These are phyloP conservation scores for Geotrichum siamense DNA, from an alignment of 1,139 yeast species.

Conservation along the genomic window DNA sequence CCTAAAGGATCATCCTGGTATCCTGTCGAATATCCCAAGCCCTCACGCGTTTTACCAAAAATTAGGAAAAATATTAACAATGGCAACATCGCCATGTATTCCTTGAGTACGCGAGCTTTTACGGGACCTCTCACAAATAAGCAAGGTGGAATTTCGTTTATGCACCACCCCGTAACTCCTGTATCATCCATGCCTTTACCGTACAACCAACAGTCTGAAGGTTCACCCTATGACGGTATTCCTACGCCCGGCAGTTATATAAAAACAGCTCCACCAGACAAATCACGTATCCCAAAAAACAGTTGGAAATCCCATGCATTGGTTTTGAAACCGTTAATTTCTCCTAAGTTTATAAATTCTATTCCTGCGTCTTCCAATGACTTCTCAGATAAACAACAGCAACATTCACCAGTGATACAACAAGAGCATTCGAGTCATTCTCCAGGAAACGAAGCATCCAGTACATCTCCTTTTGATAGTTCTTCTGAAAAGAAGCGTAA, in stretches of 20 bases:
- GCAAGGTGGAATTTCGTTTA: not conserved
- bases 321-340: constrained; percentile 3
- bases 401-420: no score
- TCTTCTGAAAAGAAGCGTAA: no score
- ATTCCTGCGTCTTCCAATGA: no score
- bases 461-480: no score
- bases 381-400: no score
- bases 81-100: constrained; percentile 1
- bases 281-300: not conserved
- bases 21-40: constrained; percentile 10
- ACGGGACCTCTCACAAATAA: constrained; percentile 6
- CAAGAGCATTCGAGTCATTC: no score
- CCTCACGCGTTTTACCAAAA: constrained; percentile 3
- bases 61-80: not conserved
- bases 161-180: constrained; percentile 1
- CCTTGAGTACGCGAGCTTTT: constrained; percentile 3
- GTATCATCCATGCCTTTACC: constrained; percentile 1
- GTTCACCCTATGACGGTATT: not conserved
- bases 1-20: constrained; percentile 10
- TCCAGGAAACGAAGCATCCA: no score
- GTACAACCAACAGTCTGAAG: not conserved
- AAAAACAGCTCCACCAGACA: no score
- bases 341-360: constrained; percentile 3
- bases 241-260: no score
- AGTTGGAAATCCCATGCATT: constrained; percentile 8